phyloP scores from a whole-genome alignment of 352 stramenopile genomes.

The Globisporangium heterothallicum region DNA sequence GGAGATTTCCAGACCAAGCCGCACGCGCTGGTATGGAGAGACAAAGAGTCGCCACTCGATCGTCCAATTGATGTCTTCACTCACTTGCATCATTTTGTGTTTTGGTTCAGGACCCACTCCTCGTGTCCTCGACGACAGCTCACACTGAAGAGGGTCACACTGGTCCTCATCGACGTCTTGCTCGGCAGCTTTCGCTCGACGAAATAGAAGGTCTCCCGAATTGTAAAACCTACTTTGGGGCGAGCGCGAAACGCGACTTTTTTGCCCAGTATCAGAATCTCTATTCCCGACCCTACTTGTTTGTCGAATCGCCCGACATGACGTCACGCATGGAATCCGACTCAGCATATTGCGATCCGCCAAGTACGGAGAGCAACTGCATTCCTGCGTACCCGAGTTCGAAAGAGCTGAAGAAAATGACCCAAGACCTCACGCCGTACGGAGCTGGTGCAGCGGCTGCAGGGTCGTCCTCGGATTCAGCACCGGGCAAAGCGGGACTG shows the following conservation, averaged over 20 bases:
- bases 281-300: slow-evolving; percentile 61
- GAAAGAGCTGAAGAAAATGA: slow-evolving; percentile 32
- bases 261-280: slow-evolving; percentile 60
- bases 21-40: background rate
- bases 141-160: background rate
- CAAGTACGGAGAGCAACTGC: slow-evolving; percentile 19
- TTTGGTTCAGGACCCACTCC: slow-evolving; percentile 6
- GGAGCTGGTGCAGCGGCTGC: slow-evolving; percentile 7
- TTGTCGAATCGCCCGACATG: slow-evolving; percentile 24
- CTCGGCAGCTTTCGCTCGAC: slow-evolving; percentile 29
- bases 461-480: background rate
- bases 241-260: slow-evolving; percentile 43
- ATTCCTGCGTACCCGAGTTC: slow-evolving; percentile 40
- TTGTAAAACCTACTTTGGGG: slow-evolving; percentile 61
- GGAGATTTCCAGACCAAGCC: slow-evolving; percentile 4
- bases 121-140: background rate
- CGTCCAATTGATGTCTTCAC: too few species aligned
- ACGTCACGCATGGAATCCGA: background rate
- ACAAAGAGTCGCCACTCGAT: too few species aligned
- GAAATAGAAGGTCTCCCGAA: slow-evolving; percentile 33
- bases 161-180: slow-evolving; percentile 13
- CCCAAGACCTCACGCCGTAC: slow-evolving; percentile 17
- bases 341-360: background rate
- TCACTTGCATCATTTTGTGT: background rate
- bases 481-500: slow-evolving; percentile 3